Percentiles rank a stretch among this genome's conserved stretches.
These are phyloP conservation scores for Carex kokanica DNA, from an alignment of 176 grass and related monocot species.

Conservation along the genomic window DNA sequence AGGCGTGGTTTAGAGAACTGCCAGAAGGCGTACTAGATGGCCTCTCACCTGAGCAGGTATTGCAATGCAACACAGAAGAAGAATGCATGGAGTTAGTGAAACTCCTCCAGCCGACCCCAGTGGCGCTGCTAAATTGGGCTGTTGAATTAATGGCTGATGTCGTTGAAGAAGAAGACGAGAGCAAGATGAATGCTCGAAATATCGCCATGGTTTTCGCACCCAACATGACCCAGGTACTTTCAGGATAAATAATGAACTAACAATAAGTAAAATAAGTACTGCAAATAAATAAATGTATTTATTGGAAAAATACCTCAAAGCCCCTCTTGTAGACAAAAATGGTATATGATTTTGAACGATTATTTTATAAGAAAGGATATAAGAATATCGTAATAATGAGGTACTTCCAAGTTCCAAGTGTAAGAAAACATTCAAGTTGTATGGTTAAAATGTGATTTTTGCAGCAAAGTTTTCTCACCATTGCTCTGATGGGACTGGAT, in stretches of 20 bases:
- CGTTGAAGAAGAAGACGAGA: slow-evolving; percentile 76
- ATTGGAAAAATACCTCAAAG: neutral
- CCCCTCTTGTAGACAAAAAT: neutral
- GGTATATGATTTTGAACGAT: neutral
- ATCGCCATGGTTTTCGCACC: slow-evolving; percentile 95
- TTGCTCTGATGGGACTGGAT: neutral
- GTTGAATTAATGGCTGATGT: slow-evolving; percentile 89
- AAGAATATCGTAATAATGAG: neutral
- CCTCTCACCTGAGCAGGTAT: slow-evolving; percentile 78
- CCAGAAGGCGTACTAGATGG: slow-evolving; percentile 79
- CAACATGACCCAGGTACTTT: slow-evolving; percentile 92
- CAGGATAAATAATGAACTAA: neutral
- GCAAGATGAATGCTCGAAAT: slow-evolving; percentile 98
- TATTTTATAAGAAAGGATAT: neutral
- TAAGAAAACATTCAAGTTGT: neutral
- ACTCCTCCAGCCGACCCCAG: slow-evolving; percentile 53
- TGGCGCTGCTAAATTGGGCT: slow-evolving; percentile 75
- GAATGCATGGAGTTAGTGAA: slow-evolving; percentile 65
- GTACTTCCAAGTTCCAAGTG: no score
- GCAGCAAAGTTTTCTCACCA: neutral
- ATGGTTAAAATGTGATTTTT: neutral
- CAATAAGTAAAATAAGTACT: neutral
- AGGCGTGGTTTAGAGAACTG: slow-evolving; percentile 97
- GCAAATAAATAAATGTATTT: neutral
- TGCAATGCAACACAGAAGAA: slow-evolving; percentile 77